Conservation (phyloP, 129 eudicot genomes). For the Cynara cardunculus region DNA sequence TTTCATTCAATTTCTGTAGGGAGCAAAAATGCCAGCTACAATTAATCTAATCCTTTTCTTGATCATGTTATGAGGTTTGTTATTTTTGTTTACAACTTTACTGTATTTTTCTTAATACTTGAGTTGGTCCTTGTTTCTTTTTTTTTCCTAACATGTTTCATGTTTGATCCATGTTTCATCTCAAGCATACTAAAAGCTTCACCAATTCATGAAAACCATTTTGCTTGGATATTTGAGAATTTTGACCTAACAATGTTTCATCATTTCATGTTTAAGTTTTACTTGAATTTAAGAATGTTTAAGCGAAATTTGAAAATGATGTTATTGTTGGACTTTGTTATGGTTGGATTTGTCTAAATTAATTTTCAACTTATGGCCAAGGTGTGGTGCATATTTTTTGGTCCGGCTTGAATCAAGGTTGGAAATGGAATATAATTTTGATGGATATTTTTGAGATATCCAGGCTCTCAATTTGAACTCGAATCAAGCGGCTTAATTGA, state of each 20-base stretch:
- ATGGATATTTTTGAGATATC: background rate
- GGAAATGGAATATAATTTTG: background rate
- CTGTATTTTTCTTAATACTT: background rate
- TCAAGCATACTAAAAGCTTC: background rate
- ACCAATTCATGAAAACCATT: background rate
- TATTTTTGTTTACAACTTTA: background rate
- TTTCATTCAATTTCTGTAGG: background rate
- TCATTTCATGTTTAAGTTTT: background rate
- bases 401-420: background rate
- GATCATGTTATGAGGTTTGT: background rate
- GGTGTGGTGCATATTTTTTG: background rate
- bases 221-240: background rate
- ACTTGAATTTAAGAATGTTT: background rate
- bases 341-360: background rate
- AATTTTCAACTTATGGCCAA: background rate
- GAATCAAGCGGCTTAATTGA: background rate
- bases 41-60: background rate
- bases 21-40: background rate
- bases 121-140: background rate
- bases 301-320: background rate
- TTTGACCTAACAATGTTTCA: background rate
- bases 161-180: background rate
- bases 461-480: background rate
- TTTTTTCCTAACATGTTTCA: background rate
- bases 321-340: background rate